phyloP scores from a whole-genome alignment of 2,329 filamentous ascomycete genomes.

The Chalaropsis ovoidea region DNA sequence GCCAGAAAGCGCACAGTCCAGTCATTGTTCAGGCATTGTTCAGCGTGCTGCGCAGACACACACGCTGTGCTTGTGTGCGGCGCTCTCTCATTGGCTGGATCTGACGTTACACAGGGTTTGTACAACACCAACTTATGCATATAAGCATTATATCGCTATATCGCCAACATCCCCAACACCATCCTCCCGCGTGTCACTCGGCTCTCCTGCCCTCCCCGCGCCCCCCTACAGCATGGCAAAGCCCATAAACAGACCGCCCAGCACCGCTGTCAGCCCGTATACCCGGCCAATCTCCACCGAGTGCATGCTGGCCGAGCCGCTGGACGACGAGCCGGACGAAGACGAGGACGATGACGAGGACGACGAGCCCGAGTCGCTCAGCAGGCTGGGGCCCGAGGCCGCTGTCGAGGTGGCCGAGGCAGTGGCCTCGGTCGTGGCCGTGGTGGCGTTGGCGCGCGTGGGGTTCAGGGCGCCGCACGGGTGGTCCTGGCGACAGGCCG shows the following conservation, averaged over 20 bases:
- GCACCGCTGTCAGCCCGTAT: slow-evolving; percentile 34
- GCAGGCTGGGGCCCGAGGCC: slow-evolving; percentile 14
- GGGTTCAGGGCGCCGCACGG: slow-evolving; percentile 64
- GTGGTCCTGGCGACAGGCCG: slow-evolving; percentile 52
- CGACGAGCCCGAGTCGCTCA: slow-evolving; percentile 25
- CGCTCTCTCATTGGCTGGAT: not conserved
- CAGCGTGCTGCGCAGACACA: too few relatives aligned
- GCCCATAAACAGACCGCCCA: slow-evolving; percentile 35
- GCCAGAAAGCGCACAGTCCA: not conserved
- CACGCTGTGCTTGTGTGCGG: not conserved
- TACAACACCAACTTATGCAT: not conserved
- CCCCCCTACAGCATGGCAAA: slow-evolving; percentile 35
- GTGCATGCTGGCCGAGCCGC: slow-evolving; percentile 25
- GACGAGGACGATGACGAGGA: slow-evolving; percentile 16
- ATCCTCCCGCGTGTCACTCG: not conserved
- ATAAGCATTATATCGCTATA: not conserved
- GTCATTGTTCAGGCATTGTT: too few relatives aligned
- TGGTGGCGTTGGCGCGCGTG: slow-evolving; percentile 46
- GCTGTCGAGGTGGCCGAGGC: slow-evolving; percentile 28
- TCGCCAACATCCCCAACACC: not conserved
- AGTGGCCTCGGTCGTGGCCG: slow-evolving; percentile 35
- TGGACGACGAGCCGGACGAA: slow-evolving; percentile 1
- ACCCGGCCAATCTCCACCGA: slow-evolving; percentile 32
- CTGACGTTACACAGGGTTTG: slow-evolving; percentile 1
- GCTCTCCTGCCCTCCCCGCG: not conserved